Percentiles rank a stretch among this genome's conserved stretches.
These are phyloP conservation scores for Yarrowia sp. DNA, from an alignment of 805 yeast species.

Conservation along the genomic window DNA sequence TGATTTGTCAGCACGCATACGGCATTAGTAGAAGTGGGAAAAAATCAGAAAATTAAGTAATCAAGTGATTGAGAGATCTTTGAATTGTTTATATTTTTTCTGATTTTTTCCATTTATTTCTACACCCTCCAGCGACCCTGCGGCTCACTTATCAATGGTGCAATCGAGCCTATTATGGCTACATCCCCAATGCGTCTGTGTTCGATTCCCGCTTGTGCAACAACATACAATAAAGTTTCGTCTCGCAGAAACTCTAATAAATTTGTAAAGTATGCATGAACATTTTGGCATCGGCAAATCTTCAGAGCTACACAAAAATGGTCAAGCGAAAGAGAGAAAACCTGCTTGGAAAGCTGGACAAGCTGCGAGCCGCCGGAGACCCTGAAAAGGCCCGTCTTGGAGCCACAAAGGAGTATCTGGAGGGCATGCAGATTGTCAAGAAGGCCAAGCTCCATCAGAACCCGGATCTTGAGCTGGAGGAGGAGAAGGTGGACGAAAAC, in stretches of 20 bases:
- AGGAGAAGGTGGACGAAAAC: background rate
- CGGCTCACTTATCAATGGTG: background rate
- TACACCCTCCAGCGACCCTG: background rate
- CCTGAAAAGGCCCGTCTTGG: constrained; percentile 15
- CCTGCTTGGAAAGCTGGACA: constrained; percentile 7
- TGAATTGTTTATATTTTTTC: background rate
- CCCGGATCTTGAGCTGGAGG: constrained; percentile 4
- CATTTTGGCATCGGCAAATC: background rate
- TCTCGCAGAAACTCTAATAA: background rate
- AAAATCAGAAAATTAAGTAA: background rate
- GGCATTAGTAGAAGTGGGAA: too few relatives aligned
- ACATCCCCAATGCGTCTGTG: background rate
- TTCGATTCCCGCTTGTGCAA: background rate
- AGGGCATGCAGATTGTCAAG: constrained; percentile 18
- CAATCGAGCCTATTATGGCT: constrained; percentile 4
- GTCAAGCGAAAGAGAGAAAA: constrained; percentile 20
- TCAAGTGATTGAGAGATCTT: too few relatives aligned
- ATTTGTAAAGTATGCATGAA: background rate
- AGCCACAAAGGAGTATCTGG: background rate
- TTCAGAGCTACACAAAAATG: background rate
- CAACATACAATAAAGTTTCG: background rate
- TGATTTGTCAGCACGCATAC: background rate
- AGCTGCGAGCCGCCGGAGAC: constrained; percentile 12
- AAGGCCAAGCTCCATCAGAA: constrained; percentile 14
- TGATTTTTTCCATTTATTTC: background rate